Evolutionary conservation across 2,329 filamentous ascomycete genomes (phyloP).

Genomic region (Rhynchosporium graminicola): DNA sequence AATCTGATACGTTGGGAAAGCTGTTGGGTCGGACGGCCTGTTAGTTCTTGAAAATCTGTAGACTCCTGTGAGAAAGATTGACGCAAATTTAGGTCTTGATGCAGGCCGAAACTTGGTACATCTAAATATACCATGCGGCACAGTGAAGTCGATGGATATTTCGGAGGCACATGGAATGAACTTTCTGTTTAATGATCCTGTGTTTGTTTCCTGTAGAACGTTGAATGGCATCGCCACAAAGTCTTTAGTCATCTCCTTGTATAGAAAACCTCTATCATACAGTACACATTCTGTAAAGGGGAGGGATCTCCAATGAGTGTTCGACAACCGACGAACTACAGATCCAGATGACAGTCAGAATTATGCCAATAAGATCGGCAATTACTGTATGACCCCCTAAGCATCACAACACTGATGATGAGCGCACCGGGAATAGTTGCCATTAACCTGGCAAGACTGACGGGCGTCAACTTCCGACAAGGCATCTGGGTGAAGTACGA

Average conservation of each 20-base stretch:
- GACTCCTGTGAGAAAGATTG: background rate
- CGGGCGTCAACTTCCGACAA: background rate
- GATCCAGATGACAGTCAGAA: background rate
- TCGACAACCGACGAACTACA: background rate
- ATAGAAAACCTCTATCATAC: background rate
- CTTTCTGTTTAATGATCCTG: background rate
- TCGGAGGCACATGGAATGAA: too few species aligned
- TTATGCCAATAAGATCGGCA: background rate
- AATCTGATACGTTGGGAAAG: too few species aligned
- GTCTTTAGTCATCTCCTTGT: background rate
- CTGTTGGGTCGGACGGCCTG: too few species aligned
- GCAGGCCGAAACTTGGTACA: background rate
- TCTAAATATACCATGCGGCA: background rate
- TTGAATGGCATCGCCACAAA: background rate
- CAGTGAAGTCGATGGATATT: background rate
- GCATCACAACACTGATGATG: background rate
- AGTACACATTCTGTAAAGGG: background rate
- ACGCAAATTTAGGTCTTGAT: background rate
- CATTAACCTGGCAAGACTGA: background rate
- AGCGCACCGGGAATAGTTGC: background rate
- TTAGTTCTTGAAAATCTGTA: background rate
- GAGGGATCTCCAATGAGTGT: background rate
- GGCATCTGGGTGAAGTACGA: background rate
- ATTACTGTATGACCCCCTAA: background rate
- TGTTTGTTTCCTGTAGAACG: background rate